Base-by-base conservation (phyloP, 768 basidiomycete genomes). In the Tulasnella sp. region DNA sequence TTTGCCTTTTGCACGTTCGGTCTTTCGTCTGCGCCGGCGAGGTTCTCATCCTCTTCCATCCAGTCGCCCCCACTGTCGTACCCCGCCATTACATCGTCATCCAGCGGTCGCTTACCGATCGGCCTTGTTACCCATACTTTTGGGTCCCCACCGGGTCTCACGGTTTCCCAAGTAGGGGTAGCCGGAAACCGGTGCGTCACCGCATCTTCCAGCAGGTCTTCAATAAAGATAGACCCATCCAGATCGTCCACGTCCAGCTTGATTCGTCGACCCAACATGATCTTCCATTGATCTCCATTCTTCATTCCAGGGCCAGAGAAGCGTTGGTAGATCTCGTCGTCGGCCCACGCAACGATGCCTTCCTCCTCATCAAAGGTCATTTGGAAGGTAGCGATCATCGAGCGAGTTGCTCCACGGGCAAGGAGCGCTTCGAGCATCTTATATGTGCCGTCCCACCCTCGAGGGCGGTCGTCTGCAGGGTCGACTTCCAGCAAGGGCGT, bases 181-280 rank as follows among this genome's bases (percentile, higher is more conserved):
- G 20, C 41, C 28, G 74, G 48, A 24, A n/a, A 42, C 7, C 8
- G 31, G 48, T 12, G n/a, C 20, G 16, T 31, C 18, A 79, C 34
- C 11, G 69, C 69, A 22, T 79, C 78, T 2, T 79, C 78, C 11
- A 79, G 69, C 34, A 79, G 78, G 22, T 79, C 78, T 72, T 79
- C 69, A 18, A 79, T 64, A 37, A 72, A 79, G 12, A 69, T 74
- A 4, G 60, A 69, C 20, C 78, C 78, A 79, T 79, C 78, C 11
- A 79, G 78, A 41, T 72, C 69, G 69, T 79, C 64, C 22, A 12
- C n/a, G 11, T 79, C 69, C n/a, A 64, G 41, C 41, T 41, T 58
- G 34, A 79, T 79, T 3, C 42, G 78, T 31, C 78, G 18, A 11
- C 78, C 78, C 24, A 79, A 37, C 31, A 44, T 31, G 28, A 79